phyloP scores from a whole-genome alignment of 1,139 yeast genomes.

The Candida mesenterica region DNA sequence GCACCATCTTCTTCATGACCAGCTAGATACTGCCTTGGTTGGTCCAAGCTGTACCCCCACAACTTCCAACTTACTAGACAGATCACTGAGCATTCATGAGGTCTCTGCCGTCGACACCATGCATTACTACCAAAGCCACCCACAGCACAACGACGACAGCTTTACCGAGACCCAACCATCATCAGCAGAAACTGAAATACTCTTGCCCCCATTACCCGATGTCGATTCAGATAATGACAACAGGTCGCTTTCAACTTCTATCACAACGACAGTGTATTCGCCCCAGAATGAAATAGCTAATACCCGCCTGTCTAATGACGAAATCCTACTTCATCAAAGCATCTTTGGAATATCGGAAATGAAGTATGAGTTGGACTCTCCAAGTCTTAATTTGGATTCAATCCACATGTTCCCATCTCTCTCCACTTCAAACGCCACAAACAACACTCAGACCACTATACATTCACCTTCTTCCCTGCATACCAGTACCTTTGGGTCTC shows the following conservation, averaged over 20 bases:
- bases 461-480: constrained; percentile 8
- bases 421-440: constrained; percentile 7
- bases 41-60: background rate
- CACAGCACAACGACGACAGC: constrained; percentile 1
- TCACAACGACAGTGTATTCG: background rate
- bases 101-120: background rate
- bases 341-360: constrained; percentile 1
- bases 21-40: too few relatives aligned
- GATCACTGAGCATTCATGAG: constrained; percentile 1
- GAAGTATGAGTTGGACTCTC: constrained; percentile 21
- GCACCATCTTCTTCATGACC: too few relatives aligned
- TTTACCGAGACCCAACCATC: background rate
- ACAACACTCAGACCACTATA: background rate
- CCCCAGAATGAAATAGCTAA: background rate
- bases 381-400: constrained; percentile 16
- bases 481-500: constrained; percentile 1
- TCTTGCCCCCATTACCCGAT: constrained; percentile 42
- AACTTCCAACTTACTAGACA: constrained; percentile 1
- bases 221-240: constrained; percentile 14
- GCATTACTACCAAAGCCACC: background rate
- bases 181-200: constrained; percentile 24
- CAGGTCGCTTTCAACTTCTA: constrained; percentile 6
- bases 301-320: background rate
- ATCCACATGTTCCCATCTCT: constrained; percentile 14
- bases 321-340: background rate